Conservation (phyloP, 1,139 yeast genomes). For the Barnettozyma hawaiiensis region DNA sequence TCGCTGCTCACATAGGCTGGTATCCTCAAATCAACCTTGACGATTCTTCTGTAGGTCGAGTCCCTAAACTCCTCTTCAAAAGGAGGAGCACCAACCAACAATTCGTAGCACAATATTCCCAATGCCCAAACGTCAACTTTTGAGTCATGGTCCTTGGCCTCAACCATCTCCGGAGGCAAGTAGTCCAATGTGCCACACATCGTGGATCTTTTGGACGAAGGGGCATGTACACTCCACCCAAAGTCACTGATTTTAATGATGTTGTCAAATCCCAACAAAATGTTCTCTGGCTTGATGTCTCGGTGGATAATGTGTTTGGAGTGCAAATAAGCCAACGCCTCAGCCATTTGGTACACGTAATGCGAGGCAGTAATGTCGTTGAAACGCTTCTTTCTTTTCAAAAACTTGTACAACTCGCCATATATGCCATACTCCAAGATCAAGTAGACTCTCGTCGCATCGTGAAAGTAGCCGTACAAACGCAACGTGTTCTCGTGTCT, state of each 20-base stretch:
- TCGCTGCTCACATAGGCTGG: constrained; percentile 67
- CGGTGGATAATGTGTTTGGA: constrained; percentile 78
- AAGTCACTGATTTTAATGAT: constrained; percentile 82
- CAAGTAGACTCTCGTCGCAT: constrained; percentile 70
- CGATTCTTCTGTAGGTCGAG: constrained; percentile 75
- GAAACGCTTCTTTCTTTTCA: constrained; percentile 61
- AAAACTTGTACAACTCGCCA: constrained; percentile 79
- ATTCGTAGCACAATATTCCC: constrained; percentile 82
- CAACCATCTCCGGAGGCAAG: constrained; percentile 94
- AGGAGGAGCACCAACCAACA: constrained; percentile 85
- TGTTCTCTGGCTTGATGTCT: constrained; percentile 90
- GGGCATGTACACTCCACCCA: constrained; percentile 88
- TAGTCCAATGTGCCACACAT: constrained; percentile 95
- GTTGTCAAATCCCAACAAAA: constrained; percentile 68
- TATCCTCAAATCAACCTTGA: constrained; percentile 65
- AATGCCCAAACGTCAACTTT: constrained; percentile 90
- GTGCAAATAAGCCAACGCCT: constrained; percentile 73
- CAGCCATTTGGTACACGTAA: constrained; percentile 78
- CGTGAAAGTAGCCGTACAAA: constrained; percentile 81
- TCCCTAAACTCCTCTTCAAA: constrained; percentile 74
- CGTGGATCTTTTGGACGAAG: constrained; percentile 58
- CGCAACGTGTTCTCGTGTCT: constrained; percentile 76
- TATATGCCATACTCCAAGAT: constrained; percentile 78
- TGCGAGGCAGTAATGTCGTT: constrained; percentile 68
- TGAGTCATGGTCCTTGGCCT: constrained; percentile 70